Evolutionary conservation across 306 rosid genomes (phyloP).

Genomic region (Lablab purpureus): DNA sequence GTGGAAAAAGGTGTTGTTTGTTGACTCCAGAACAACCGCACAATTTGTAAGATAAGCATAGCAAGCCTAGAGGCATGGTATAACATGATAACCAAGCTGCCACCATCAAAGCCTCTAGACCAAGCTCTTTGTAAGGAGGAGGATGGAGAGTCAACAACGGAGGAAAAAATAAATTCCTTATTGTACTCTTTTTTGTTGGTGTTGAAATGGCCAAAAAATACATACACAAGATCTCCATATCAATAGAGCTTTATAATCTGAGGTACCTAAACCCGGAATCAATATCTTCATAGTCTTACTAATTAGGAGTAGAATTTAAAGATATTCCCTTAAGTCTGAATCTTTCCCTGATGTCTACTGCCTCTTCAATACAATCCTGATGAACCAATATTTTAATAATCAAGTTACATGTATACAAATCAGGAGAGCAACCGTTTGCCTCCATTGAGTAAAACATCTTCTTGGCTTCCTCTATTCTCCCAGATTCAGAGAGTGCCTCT

Average conservation of each 20-base stretch:
- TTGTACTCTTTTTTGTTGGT: not conserved
- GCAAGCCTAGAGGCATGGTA: not conserved
- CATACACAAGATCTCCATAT: constrained; percentile 10
- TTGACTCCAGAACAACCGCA: not conserved
- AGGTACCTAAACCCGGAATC: constrained; percentile 38
- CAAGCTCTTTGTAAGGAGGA: not conserved
- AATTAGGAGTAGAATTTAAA: constrained; percentile 46
- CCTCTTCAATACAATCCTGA: constrained; percentile 55
- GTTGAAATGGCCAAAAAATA: not conserved
- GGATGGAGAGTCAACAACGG: not conserved
- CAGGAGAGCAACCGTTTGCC: constrained; percentile 66
- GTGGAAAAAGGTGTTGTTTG: not conserved
- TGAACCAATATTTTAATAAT: constrained; percentile 57
- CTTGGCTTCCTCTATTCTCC: constrained; percentile 75
- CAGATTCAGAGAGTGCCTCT: constrained; percentile 59
- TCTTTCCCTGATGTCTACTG: constrained; percentile 57
- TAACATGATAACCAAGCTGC: not conserved
- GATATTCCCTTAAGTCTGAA: constrained; percentile 52
- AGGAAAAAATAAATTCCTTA: not conserved
- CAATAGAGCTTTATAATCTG: constrained; percentile 34
- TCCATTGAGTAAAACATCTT: constrained; percentile 75
- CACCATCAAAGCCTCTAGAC: not conserved
- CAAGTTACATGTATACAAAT: constrained; percentile 64
- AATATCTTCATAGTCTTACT: constrained; percentile 41
- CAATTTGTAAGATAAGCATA: not conserved